Percentiles rank a stretch among this genome's conserved stretches.
Conservation (phyloP, 2,329 filamentous ascomycete genomes). For the Celoporthe dispersa region DNA sequence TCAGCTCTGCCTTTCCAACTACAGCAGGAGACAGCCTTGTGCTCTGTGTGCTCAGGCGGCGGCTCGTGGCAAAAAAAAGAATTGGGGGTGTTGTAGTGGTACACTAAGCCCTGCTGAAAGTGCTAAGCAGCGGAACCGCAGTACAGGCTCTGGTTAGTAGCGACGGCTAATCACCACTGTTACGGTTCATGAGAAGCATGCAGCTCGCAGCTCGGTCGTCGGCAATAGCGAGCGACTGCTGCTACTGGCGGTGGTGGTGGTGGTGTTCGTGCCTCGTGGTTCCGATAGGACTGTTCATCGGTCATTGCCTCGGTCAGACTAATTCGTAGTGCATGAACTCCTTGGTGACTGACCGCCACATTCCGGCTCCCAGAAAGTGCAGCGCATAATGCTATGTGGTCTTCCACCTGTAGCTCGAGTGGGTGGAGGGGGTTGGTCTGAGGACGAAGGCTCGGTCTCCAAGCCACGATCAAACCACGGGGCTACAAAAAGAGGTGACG, state of each 20-base stretch:
- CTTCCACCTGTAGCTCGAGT: neutral
- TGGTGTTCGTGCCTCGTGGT: neutral
- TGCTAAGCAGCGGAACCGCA: neutral
- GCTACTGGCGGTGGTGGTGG: neutral
- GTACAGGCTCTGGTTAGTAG: neutral
- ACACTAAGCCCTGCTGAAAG: neutral
- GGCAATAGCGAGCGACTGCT: neutral
- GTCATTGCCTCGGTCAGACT: neutral
- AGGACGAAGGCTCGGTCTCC: neutral
- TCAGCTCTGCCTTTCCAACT: constrained; percentile 21
- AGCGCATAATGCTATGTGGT: neutral
- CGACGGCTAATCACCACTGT: neutral
- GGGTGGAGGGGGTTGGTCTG: neutral
- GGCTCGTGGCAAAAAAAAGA: neutral
- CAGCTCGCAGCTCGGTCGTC: neutral
- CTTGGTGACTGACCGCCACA: constrained; percentile 11
- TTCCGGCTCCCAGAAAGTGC: neutral
- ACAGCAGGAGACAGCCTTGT: constrained; percentile 27
- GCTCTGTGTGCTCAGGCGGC: constrained; percentile 11
- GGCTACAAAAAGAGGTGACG: neutral
- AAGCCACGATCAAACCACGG: neutral
- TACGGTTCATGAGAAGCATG: neutral
- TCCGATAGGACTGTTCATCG: constrained; percentile 9
- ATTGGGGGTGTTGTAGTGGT: neutral
- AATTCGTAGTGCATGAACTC: neutral